These are phyloP conservation scores for Schwanniomyces polymorphus DNA, from an alignment of 805 yeast genomes.

Conservation along the genomic window DNA sequence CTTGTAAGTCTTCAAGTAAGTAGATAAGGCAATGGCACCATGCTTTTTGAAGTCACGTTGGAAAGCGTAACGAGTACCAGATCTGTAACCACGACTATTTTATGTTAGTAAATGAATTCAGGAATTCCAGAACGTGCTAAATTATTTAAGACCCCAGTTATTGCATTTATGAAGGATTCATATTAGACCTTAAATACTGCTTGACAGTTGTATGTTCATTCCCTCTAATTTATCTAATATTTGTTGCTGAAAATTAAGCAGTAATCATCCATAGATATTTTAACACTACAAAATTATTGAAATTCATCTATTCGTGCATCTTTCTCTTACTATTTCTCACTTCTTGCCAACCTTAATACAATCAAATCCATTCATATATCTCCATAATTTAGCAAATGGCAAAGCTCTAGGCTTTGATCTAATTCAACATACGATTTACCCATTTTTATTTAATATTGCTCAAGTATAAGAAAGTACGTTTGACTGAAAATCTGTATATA, in stretches of 20 bases:
- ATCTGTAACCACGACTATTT: constrained; percentile 90
- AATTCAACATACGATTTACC: constrained; percentile 38
- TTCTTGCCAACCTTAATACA: background rate
- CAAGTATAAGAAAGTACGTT: constrained; percentile 4
- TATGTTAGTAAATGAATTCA: constrained; percentile 6
- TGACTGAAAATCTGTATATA: constrained; percentile 3
- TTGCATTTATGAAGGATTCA: constrained; percentile 17
- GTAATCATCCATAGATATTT: no score
- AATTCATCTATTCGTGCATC: background rate
- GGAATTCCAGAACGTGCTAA: background rate
- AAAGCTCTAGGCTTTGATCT: background rate
- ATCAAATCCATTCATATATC: background rate
- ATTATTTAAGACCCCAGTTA: background rate
- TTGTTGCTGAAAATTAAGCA: no score
- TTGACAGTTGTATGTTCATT: no score
- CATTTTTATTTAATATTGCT: constrained; percentile 23
- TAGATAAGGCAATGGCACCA: constrained; percentile 91
- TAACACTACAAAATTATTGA: background rate
- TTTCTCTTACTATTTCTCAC: background rate
- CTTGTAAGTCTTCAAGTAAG: constrained; percentile 96
- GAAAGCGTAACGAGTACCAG: constrained; percentile 99
- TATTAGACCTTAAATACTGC: no score
- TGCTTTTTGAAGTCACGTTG: constrained; percentile 99
- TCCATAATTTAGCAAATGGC: background rate
- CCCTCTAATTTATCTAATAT: no score